Percentiles rank a stretch among this genome's conserved stretches.
These are phyloP conservation scores for Oemleria cerasiformis DNA, from an alignment of 306 rosid species.

Conservation along the genomic window DNA sequence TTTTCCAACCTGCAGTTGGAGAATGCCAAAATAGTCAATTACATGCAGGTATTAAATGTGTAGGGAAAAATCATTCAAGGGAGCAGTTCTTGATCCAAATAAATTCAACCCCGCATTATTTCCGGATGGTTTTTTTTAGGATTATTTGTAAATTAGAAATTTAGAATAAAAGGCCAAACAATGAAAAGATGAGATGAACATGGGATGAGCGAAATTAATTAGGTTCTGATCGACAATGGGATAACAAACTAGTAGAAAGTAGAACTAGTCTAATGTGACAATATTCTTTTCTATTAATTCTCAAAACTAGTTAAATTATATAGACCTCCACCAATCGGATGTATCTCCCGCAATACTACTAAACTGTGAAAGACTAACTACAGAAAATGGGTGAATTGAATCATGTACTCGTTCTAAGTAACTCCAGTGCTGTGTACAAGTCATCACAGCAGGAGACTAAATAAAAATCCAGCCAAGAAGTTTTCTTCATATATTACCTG, in stretches of 20 bases:
- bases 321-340: slow-evolving; percentile 1
- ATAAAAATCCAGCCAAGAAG: slow-evolving; percentile 6
- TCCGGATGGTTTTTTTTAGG: not conserved
- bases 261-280: not conserved
- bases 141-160: not conserved
- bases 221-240: not conserved
- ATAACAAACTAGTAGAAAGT: not conserved
- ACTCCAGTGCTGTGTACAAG: not conserved
- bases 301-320: not conserved
- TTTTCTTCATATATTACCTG: slow-evolving; percentile 54
- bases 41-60: slow-evolving; percentile 10
- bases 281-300: not conserved
- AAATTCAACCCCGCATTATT: not conserved
- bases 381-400: not conserved
- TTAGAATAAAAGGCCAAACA: not conserved
- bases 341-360: not conserved
- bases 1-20: slow-evolving; percentile 81
- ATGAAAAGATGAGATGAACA: not conserved
- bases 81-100: not conserved
- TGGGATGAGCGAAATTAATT: not conserved
- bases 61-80: slow-evolving; percentile 8
- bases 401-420: not conserved
- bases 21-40: slow-evolving; percentile 21
- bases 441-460: not conserved
- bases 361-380: slow-evolving; percentile 2